phyloP scores from a whole-genome alignment of 768 basidiomycete species.

The Auriscalpium vulgare region DNA sequence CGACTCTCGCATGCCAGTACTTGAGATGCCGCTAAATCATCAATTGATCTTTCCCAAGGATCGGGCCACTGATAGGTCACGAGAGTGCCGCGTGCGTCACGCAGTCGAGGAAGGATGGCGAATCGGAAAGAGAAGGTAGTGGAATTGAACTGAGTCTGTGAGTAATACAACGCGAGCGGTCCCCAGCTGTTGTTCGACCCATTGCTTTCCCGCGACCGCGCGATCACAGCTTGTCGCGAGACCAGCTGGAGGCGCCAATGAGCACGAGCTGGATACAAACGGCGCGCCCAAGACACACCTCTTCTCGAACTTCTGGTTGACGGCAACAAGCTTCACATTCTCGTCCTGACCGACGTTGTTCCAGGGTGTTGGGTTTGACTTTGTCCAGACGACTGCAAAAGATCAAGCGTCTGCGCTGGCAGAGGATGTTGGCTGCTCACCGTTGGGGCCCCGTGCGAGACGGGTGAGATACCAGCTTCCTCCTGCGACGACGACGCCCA shows the following conservation, averaged over 20 bases:
- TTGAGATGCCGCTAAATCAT: too few species aligned
- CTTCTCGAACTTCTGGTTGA: slow-evolving; percentile 71
- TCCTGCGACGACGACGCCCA: slow-evolving; percentile 37
- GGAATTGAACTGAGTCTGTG: neutral
- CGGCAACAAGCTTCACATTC: slow-evolving; percentile 59
- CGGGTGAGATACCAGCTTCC: slow-evolving; percentile 35
- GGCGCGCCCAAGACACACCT: slow-evolving; percentile 35
- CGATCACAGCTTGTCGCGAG: slow-evolving; percentile 59
- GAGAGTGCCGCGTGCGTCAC: neutral
- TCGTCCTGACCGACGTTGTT: slow-evolving; percentile 71
- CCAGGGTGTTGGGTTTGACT: slow-evolving; percentile 82
- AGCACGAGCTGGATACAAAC: slow-evolving; percentile 6
- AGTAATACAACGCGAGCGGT: neutral
- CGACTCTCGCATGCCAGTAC: too few species aligned
- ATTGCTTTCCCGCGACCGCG: neutral
- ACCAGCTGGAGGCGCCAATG: slow-evolving; percentile 45
- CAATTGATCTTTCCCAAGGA: neutral
- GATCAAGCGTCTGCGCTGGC: neutral
- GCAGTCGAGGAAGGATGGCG: neutral
- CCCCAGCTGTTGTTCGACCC: neutral
- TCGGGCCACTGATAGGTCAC: neutral
- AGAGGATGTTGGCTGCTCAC: slow-evolving; percentile 19
- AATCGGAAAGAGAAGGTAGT: neutral
- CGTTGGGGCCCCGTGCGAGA: slow-evolving; percentile 36
- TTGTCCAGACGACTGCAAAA: slow-evolving; percentile 50